phyloP scores from a whole-genome alignment of 2,329 filamentous ascomycete species.

The Beauveria rudraprayagi region DNA sequence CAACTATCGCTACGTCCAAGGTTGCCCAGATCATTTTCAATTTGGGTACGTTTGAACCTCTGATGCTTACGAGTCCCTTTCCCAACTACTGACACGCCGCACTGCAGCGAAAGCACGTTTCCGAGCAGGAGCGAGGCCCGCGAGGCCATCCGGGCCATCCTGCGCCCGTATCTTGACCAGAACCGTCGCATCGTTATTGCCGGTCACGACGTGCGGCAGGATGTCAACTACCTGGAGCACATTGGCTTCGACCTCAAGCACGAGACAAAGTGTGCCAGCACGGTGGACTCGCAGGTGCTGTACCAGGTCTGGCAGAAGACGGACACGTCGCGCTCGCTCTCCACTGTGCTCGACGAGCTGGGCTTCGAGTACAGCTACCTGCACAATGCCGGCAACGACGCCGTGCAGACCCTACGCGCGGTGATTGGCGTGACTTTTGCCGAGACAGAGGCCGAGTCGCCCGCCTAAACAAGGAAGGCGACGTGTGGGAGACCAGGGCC shows the following conservation, averaged over 20 bases:
- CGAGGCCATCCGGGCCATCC: conserved; percentile 27
- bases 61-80: too few relatives aligned
- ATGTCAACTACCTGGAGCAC: conserved; percentile 58
- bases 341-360: conserved; percentile 53
- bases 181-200: conserved; percentile 60
- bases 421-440: conserved; percentile 45
- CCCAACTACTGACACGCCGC: neutral
- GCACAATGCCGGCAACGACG: conserved; percentile 88
- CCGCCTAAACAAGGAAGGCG: neutral
- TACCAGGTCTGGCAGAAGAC: conserved; percentile 55
- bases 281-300: conserved; percentile 65
- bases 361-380: conserved; percentile 55
- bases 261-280: conserved; percentile 48
- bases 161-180: conserved; percentile 24
- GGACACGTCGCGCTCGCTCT: conserved; percentile 47
- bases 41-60: conserved; percentile 52
- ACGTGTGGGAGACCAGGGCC: neutral
- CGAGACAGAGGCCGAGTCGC: conserved; percentile 16
- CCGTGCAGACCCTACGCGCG: conserved; percentile 67
- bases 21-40: conserved; percentile 65
- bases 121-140: conserved; percentile 27
- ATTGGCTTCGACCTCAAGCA: conserved; percentile 55
- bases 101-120: conserved; percentile 33
- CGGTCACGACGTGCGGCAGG: conserved; percentile 63
- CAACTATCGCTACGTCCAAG: conserved; percentile 62